A percentile compares a stretch with the other conserved stretches of the same genome.
These are phyloP conservation scores for Monosporascus sp. DNA, from an alignment of 2,329 filamentous ascomycete species.

Conservation along the genomic window DNA sequence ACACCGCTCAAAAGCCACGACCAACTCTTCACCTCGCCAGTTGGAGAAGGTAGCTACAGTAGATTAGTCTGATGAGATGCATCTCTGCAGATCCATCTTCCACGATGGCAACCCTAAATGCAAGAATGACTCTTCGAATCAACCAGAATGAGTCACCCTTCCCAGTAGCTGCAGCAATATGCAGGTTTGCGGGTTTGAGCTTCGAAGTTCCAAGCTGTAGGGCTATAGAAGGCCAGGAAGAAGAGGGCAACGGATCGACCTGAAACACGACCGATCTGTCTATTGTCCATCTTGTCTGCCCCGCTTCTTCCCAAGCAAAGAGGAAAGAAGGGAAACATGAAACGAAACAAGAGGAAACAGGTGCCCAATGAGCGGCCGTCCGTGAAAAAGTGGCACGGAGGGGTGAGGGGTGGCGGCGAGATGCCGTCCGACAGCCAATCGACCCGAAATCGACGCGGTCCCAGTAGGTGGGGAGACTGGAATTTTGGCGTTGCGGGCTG, in stretches of 20 bases:
- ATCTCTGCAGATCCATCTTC: no score
- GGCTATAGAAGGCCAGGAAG: background rate
- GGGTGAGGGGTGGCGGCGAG: background rate
- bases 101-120: background rate
- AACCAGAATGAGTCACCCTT: background rate
- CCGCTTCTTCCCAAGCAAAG: no score
- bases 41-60: no score
- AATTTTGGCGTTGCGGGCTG: background rate
- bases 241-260: background rate
- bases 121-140: background rate
- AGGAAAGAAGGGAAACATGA: background rate
- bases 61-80: no score
- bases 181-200: background rate
- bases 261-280: background rate
- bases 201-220: background rate
- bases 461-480: slow-evolving; percentile 1
- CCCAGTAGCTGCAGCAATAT: background rate
- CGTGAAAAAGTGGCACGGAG: background rate
- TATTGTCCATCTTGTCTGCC: background rate
- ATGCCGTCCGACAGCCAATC: slow-evolving; percentile 5
- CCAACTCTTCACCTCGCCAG: background rate
- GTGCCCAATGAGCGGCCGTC: background rate
- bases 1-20: no score
- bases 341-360: background rate
- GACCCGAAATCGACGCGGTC: slow-evolving; percentile 9